Conservation (phyloP, 1,284 basidiomycete genomes). For the Moesziomyces parantarcticus region DNA sequence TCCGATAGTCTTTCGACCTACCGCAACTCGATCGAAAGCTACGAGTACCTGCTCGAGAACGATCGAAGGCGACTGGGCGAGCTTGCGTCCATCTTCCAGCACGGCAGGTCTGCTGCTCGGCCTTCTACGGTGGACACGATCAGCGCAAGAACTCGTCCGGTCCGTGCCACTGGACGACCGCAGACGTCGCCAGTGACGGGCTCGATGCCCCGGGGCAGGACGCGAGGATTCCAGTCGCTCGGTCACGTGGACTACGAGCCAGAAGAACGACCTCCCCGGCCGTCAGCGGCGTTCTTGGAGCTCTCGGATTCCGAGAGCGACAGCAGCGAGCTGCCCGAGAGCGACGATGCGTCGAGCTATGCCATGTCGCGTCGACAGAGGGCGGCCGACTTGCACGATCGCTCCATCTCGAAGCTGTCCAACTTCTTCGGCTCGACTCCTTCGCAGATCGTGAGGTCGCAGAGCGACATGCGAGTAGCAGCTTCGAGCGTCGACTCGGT, state of each 20-base stretch:
- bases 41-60: constrained; percentile 31
- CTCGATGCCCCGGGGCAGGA: background rate
- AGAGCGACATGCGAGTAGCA: constrained; percentile 15
- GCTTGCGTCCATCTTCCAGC: constrained; percentile 34
- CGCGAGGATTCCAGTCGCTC: background rate
- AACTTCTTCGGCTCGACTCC: constrained; percentile 47
- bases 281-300: constrained; percentile 20
- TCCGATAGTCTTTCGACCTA: constrained; percentile 21
- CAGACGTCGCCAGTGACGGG: constrained; percentile 1
- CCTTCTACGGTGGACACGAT: background rate
- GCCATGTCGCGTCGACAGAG: constrained; percentile 10
- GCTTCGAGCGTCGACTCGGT: constrained; percentile 7
- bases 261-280: constrained; percentile 4
- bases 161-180: constrained; percentile 13
- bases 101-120: background rate
- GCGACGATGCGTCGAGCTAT: constrained; percentile 7
- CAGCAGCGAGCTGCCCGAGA: constrained; percentile 22
- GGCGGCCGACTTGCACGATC: constrained; percentile 14
- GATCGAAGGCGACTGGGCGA: constrained; percentile 22
- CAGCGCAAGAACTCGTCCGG: constrained; percentile 4
- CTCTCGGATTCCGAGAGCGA: constrained; percentile 38
- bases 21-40: constrained; percentile 39
- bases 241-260: background rate
- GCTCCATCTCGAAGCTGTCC: constrained; percentile 40
- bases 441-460: constrained; percentile 28